Evolutionary conservation across 805 yeast species (phyloP).

Genomic region (Cyberlindnera meyerae): DNA sequence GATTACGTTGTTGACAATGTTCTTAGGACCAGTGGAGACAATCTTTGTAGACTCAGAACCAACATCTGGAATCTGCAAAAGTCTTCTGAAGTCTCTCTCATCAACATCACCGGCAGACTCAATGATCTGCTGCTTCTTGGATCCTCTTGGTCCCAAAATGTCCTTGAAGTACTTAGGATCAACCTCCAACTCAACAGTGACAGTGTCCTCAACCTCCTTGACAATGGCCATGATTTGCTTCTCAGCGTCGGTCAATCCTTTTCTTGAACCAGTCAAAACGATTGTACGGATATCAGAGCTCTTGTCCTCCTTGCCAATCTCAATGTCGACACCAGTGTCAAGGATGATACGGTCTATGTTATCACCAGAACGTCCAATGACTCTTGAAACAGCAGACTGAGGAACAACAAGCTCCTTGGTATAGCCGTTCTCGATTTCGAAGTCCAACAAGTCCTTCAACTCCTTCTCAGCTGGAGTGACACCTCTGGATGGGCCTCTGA

Average conservation of each 20-base stretch:
- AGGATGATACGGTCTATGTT: slow-evolving; percentile 76
- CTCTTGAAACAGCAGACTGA: slow-evolving; percentile 65
- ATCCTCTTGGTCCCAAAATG: slow-evolving; percentile 29
- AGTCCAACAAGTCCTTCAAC: slow-evolving; percentile 73
- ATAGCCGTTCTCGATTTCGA: slow-evolving; percentile 83
- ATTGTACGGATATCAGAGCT: slow-evolving; percentile 53
- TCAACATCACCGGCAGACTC: slow-evolving; percentile 72
- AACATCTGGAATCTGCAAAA: slow-evolving; percentile 66
- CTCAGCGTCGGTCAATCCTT: slow-evolving; percentile 69
- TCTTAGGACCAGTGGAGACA: slow-evolving; percentile 68
- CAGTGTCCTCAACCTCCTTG: slow-evolving; percentile 43
- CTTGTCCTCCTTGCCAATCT: slow-evolving; percentile 39
- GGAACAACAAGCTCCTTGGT: slow-evolving; percentile 64
- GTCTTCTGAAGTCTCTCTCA: slow-evolving; percentile 44
- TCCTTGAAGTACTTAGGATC: slow-evolving; percentile 20
- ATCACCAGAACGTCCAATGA: slow-evolving; percentile 89
- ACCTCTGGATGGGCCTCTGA: slow-evolving; percentile 88
- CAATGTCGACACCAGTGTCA: slow-evolving; percentile 42
- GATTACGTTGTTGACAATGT: slow-evolving; percentile 64
- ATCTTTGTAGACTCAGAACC: slow-evolving; percentile 54
- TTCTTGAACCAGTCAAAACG: slow-evolving; percentile 71
- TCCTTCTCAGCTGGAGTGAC: slow-evolving; percentile 82
- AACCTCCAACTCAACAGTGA: slow-evolving; percentile 17
- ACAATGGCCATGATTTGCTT: slow-evolving; percentile 58
- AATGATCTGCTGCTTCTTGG: slow-evolving; percentile 67